Conservation (phyloP, 108 stramenopile species). For the Nannochloropsis gaditana region DNA sequence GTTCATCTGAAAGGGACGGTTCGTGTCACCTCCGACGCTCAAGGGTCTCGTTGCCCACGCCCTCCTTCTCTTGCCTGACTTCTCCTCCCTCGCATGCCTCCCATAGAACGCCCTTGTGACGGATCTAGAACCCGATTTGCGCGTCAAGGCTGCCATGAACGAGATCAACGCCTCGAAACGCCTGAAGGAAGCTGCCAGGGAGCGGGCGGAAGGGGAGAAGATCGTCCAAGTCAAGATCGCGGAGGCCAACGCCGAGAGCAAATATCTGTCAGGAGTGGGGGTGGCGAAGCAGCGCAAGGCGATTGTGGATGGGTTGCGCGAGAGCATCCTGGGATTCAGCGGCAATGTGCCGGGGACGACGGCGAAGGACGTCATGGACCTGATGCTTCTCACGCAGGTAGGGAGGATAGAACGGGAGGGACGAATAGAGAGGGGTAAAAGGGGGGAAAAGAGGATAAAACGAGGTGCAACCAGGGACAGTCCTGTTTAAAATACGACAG, state of each 20-base stretch:
- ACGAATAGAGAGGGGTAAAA: not conserved
- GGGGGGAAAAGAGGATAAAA: not conserved
- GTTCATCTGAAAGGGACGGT: too few species aligned
- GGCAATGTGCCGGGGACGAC: slow-evolving; percentile 63
- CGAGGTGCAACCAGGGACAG: too few species aligned
- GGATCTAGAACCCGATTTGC: slow-evolving; percentile 79
- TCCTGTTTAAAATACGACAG: too few species aligned
- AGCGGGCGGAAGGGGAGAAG: slow-evolving; percentile 92
- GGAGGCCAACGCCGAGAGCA: slow-evolving; percentile 79
- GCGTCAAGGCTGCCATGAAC: slow-evolving; percentile 92
- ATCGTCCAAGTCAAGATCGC: slow-evolving; percentile 79
- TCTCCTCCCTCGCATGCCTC: slow-evolving; percentile 65
- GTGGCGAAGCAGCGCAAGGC: slow-evolving; percentile 93
- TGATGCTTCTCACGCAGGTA: slow-evolving; percentile 69
- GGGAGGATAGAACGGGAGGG: not conserved
- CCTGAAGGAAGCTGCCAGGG: slow-evolving; percentile 71
- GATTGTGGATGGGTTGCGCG: slow-evolving; percentile 83
- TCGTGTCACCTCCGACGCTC: too few species aligned
- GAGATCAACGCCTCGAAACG: slow-evolving; percentile 96
- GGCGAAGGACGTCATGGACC: slow-evolving; percentile 93
- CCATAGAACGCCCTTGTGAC: slow-evolving; percentile 85
- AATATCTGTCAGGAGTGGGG: slow-evolving; percentile 88
- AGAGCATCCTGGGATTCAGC: slow-evolving; percentile 72
- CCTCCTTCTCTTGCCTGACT: slow-evolving; percentile 26
- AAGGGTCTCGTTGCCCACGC: slow-evolving; percentile 30